These are phyloP conservation scores for Mycena galericulata DNA, from an alignment of 768 basidiomycete genomes.

Conservation along the genomic window DNA sequence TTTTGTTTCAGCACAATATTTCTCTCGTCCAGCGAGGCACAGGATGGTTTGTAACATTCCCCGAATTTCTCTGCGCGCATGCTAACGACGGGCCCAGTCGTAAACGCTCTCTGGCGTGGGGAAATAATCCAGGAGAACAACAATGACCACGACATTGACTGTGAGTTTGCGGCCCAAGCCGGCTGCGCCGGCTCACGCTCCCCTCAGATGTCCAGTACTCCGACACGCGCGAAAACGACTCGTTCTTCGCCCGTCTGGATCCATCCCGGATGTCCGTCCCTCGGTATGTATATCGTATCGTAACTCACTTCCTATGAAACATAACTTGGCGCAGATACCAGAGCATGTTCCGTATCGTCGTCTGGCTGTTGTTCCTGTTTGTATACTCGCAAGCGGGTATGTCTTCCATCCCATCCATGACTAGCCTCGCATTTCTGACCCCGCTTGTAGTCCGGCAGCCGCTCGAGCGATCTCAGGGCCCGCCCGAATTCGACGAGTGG, in stretches of 20 bases:
- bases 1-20: constrained; percentile 72
- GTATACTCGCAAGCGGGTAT: constrained; percentile 88
- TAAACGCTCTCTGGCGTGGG: constrained; percentile 86
- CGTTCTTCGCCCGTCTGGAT: constrained; percentile 80
- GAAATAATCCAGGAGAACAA: constrained; percentile 84
- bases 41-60: constrained; percentile 66
- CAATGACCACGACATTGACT: constrained; percentile 82
- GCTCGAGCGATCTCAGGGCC: constrained; percentile 70
- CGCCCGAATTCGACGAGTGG: constrained; percentile 76
- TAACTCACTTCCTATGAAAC: not conserved
- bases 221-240: constrained; percentile 57
- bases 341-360: constrained; percentile 80
- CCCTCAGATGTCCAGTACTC: constrained; percentile 75
- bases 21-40: constrained; percentile 86
- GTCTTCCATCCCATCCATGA: constrained; percentile 27
- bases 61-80: not conserved
- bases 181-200: not conserved
- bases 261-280: constrained; percentile 86
- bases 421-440: constrained; percentile 14
- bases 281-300: constrained; percentile 52
- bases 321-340: constrained; percentile 72
- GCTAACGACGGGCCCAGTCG: constrained; percentile 63
- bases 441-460: constrained; percentile 83
- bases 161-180: constrained; percentile 49
- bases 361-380: constrained; percentile 84